Evolutionary conservation across 2,329 filamentous ascomycete species (phyloP), one percentile per base, ranked within the genome.

Genomic region (Epichloe elymi): DNA sequence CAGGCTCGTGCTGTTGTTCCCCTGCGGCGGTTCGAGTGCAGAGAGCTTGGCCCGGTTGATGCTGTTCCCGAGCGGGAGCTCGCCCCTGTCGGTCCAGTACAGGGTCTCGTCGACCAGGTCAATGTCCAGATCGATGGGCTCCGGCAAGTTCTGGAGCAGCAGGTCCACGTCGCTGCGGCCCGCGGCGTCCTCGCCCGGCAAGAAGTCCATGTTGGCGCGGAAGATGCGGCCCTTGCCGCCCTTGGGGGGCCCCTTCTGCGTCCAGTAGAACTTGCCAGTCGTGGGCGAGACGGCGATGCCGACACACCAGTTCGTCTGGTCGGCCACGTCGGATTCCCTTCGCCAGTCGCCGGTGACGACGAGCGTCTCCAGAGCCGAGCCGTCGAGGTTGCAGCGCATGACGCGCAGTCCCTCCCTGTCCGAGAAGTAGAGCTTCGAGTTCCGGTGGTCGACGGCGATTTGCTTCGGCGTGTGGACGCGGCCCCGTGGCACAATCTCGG

Each of bases 21-120:
- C 20, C 14, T 50, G 26, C 17, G 40, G n/a, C 2, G 23, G 37
- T 43, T 43, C 45, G 41, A 51, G 38, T 14, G 12, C 30, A 4
- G 55, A 42, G 14, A 59, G 45, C 2, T 35, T 42, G 23, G 40
- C 64, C 5, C 67, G 60, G 58, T 80, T 78, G 52, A 82, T 54
- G 11, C 70, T 71, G 58, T 78, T 80, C 0, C 79, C 79, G 8
- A 62, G 58, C 0, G 78, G 78, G 1, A 74, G 61, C 55, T 82
- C 79, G 4, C 79, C 80, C 0, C 79, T 67, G 55, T 82, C 79
- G 0, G 79, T 80, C 79, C 79, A 82, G 60, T 78, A 82, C 26
- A 83, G 63, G 1, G 60, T 65, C 30, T 68, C 59, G 3, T 60
- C 58, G 0, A 66, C 62, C 12, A 70, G 67, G 15, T 81, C 75